Percentiles rank a stretch among this genome's conserved stretches.
These are phyloP conservation scores for Pseudogymnoascus sp. DNA, from an alignment of 2,329 filamentous ascomycete species.

Conservation along the genomic window DNA sequence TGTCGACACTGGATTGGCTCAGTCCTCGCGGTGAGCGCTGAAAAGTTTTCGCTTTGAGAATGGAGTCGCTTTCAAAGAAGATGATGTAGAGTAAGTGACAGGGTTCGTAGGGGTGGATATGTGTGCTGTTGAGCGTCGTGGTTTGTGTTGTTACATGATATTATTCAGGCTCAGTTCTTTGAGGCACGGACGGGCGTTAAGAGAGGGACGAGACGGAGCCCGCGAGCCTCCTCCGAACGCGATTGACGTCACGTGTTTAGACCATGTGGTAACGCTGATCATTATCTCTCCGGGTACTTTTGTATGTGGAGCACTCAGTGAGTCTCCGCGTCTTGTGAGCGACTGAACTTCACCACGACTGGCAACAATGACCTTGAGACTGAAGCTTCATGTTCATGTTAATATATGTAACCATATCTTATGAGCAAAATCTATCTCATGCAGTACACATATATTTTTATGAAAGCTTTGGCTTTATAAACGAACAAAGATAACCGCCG, in stretches of 20 bases:
- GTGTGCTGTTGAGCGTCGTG: background rate
- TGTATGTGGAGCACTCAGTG: background rate
- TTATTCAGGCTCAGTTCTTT: constrained; percentile 7
- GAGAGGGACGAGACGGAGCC: constrained; percentile 6
- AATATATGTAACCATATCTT: background rate
- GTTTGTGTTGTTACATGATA: constrained; percentile 7
- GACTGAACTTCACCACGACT: background rate
- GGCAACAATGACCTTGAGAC: background rate
- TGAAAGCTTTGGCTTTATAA: background rate
- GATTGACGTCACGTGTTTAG: background rate
- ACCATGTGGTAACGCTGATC: constrained; percentile 6
- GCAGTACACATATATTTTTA: background rate
- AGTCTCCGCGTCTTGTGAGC: background rate
- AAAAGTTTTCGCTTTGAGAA: background rate
- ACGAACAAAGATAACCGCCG: background rate
- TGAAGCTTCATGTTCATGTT: background rate
- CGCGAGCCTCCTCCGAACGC: constrained; percentile 2
- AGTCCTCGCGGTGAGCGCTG: background rate
- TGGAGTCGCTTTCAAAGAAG: background rate
- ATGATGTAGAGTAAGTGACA: background rate
- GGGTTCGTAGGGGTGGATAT: background rate
- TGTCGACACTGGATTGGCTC: constrained; percentile 4
- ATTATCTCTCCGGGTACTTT: constrained; percentile 7
- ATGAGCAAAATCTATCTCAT: background rate
- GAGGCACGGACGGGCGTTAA: background rate